Evolutionary conservation across 1,284 basidiomycete species (phyloP), one percentile per base, ranked within the genome.

Genomic region (Lentinula novae-zelandiae): DNA sequence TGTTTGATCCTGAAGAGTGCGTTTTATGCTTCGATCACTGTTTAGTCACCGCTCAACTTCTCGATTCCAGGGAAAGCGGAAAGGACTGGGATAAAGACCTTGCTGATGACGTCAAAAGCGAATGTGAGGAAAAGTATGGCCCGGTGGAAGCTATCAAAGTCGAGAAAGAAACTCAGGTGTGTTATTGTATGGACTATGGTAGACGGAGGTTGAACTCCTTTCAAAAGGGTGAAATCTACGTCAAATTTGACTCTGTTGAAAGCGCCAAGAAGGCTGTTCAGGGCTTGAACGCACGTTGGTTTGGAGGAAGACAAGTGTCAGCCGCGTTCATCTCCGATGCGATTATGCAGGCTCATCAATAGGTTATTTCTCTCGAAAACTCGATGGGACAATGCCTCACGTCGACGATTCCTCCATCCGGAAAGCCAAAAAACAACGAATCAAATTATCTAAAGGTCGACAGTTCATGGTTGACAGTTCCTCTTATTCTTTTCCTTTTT

Each of bases 1-100:
- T 98, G 93, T 99, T 99, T 73, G 82, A 95, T 72, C 94, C 96
- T 9, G 95, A 94, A 76, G 93, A 98, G 92, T 95, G 71, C 52
- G 89, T 76, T 54, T 22, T n/a, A 13, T 44, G 12, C 44, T 27
- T 4, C 3, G 27, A 27, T 27, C 27, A 3, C 27, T 50, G 59
- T 60, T 62, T 55, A 17, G 42, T 8, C 3, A 27, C 27, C 27
- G 27, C 27, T 4, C 27, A 27, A 27, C 27, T 27, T 27, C 4
- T 27, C 27, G 27, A 2, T 62, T 63, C 2, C 69, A 95, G 93
- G 74, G 97, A 99, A 81, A 96, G 93, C 20, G 96, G 96, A 66
- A 84, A 83, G 36, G 93, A 97, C 69, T 99, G 96, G 97, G 95
- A 98, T 72, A 90, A 86, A 63, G 97, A 98, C 60, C 88, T 99